Evolutionary conservation across 495 filamentous ascomycete genomes (phyloP), one percentile per base, ranked within the genome.

Genomic region (Xylaria castorea): DNA sequence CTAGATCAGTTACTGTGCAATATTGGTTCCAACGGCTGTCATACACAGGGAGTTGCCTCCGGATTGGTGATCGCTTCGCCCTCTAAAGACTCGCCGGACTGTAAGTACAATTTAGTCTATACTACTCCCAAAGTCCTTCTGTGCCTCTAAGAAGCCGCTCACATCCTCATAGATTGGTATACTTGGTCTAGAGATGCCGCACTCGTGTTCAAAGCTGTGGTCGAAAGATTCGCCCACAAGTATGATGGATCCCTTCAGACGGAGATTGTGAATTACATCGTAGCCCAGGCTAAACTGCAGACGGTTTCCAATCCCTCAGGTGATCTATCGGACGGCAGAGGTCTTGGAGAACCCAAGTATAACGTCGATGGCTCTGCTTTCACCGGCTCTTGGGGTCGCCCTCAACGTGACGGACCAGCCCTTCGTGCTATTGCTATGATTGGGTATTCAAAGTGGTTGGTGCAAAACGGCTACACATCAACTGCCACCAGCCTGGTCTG

Each of bases 121-220:
- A 36, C 22, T 44, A 38, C 25, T 65, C 42, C 25, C 36, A 40
- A 11, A 68, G 18, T 16, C 14, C 14, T 55, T n/a, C 66, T 38
- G 11, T 7, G 20, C 20, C 60, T 60, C 25, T 55, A 48, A 25
- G 25, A 55, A 57, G 64, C 74, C 34, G 71, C 44, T 40, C 62
- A 42, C 34, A 36, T 53, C 5, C 61, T 62, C 53, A 22, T 44
- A 89, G 85, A 87, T 76, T 89, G 80, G 75, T 93, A 87, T 73
- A 91, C 91, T 14, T 94, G 92, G 91, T 92, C 89, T n/a, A 84
- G 92, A 70, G 92, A 93, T 76, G 85, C 89, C n/a, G 86, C 89
- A 11, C 80, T 94, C 72, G 87, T 88, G 5, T 85, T 90, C 78
- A 91, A 91, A 74, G 79, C 80, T 14, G 71, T 93, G 40, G 81